A percentile compares a stretch with the other conserved stretches of the same genome.
phyloP scores from a whole-genome alignment of 2,329 filamentous ascomycete species.

The Ceratocystis albifundus region DNA sequence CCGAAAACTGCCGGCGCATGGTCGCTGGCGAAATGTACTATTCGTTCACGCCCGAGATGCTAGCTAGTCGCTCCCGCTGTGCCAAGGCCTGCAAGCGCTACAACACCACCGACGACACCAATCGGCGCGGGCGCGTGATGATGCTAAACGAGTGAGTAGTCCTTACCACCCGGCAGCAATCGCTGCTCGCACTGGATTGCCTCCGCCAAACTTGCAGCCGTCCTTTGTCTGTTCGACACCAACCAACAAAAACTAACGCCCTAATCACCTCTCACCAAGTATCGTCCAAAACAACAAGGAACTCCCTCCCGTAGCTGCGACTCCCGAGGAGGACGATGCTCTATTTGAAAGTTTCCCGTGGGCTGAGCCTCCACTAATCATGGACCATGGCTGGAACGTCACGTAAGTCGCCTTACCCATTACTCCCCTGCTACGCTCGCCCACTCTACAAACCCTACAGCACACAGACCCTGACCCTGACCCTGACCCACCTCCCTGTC shows the following conservation, averaged over 20 bases:
- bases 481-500: not conserved
- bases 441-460: too few species aligned
- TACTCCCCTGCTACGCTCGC: too few species aligned
- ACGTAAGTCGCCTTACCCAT: constrained; percentile 31
- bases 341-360: constrained; percentile 54
- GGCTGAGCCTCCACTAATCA: constrained; percentile 56
- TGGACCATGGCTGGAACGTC: constrained; percentile 71
- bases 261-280: not conserved
- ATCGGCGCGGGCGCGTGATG: constrained; percentile 51
- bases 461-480: not conserved
- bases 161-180: too few species aligned
- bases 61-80: constrained; percentile 52
- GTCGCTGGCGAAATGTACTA: constrained; percentile 58
- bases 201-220: not conserved
- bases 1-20: constrained; percentile 38
- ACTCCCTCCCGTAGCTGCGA: constrained; percentile 47
- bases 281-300: constrained; percentile 53
- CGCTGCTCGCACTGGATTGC: too few species aligned
- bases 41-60: constrained; percentile 58
- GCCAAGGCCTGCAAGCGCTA: constrained; percentile 49
- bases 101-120: constrained; percentile 48
- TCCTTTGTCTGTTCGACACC: not conserved
- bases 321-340: constrained; percentile 45
- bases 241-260: not conserved
- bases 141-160: constrained; percentile 58